phyloP scores from a whole-genome alignment of 305 asterid species.

The Salvia sclarea region DNA sequence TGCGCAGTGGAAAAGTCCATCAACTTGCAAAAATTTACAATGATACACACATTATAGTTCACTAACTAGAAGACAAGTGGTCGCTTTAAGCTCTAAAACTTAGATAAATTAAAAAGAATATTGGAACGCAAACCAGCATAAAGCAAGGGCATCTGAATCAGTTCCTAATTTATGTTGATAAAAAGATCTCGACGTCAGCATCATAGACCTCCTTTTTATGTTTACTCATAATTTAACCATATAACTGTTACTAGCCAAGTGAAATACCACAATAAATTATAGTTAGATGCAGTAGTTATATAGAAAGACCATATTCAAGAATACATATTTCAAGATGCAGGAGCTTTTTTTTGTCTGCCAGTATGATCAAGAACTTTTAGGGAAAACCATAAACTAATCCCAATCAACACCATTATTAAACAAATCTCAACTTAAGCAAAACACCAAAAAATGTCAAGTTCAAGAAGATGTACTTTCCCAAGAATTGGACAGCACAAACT shows the following conservation, averaged over 20 bases:
- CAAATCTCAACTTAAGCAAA: constrained; percentile 10
- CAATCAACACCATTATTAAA: constrained; percentile 1
- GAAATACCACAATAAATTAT: neutral
- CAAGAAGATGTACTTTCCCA: constrained; percentile 40
- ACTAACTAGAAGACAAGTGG: constrained; percentile 10
- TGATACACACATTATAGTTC: neutral
- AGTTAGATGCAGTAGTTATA: constrained; percentile 25
- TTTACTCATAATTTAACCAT: constrained; percentile 4
- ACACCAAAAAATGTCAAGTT: constrained; percentile 20
- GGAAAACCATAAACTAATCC: constrained; percentile 23
- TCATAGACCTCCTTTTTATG: neutral
- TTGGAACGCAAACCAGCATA: constrained; percentile 2
- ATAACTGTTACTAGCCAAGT: neutral
- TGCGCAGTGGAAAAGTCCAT: neutral
- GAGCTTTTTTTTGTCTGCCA: neutral
- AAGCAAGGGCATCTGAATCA: constrained; percentile 6
- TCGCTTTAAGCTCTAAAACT: neutral
- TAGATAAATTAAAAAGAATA: neutral
- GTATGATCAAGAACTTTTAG: constrained; percentile 26
- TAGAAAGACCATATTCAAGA: constrained; percentile 19
- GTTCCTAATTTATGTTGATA: neutral
- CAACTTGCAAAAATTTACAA: neutral
- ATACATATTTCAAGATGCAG: constrained; percentile 22
- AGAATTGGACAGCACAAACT: constrained; percentile 32
- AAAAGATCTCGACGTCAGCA: constrained; percentile 6